Evolutionary conservation across 2,329 filamentous ascomycete genomes (phyloP).

Genomic region (Colletotrichum gloeosporioides): DNA sequence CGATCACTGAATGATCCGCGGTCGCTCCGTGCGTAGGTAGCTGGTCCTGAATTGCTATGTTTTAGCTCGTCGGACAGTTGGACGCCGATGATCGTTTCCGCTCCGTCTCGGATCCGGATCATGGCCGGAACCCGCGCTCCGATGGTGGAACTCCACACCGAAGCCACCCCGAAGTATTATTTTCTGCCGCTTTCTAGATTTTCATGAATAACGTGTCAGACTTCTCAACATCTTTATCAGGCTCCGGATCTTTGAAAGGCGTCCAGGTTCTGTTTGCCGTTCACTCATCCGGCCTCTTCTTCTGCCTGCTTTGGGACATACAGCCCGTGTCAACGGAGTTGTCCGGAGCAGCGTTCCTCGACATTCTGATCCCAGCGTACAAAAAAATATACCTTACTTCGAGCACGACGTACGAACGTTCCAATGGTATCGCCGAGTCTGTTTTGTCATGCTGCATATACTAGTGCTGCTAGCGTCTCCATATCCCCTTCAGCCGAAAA

Average conservation of each 20-base stretch:
- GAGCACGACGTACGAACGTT: not conserved
- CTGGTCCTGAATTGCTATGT: not conserved
- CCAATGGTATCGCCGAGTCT: not conserved
- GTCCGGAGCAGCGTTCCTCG: not conserved
- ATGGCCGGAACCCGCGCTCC: not conserved
- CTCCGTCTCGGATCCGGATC: slow-evolving; percentile 9
- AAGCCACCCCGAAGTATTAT: not conserved
- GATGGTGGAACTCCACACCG: slow-evolving; percentile 11
- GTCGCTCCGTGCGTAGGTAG: not conserved
- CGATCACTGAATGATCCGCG: not conserved
- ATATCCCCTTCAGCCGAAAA: not conserved
- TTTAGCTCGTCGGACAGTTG: not conserved
- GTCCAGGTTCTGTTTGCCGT: not conserved
- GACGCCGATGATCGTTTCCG: not conserved
- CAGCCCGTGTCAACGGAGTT: not conserved
- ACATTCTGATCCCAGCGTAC: not conserved
- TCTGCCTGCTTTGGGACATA: not conserved
- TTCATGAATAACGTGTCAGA: not conserved
- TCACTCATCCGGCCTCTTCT: not conserved
- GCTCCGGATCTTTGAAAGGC: not conserved
- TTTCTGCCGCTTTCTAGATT: not conserved
- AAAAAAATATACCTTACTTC: not conserved
- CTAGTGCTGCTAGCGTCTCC: slow-evolving; percentile 7
- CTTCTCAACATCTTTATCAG: not conserved
- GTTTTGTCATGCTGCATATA: slow-evolving; percentile 12